Evolutionary conservation across 2,329 filamentous ascomycete genomes (phyloP), one percentile per base, ranked within the genome.

Genomic region (Beauveria sp.): DNA sequence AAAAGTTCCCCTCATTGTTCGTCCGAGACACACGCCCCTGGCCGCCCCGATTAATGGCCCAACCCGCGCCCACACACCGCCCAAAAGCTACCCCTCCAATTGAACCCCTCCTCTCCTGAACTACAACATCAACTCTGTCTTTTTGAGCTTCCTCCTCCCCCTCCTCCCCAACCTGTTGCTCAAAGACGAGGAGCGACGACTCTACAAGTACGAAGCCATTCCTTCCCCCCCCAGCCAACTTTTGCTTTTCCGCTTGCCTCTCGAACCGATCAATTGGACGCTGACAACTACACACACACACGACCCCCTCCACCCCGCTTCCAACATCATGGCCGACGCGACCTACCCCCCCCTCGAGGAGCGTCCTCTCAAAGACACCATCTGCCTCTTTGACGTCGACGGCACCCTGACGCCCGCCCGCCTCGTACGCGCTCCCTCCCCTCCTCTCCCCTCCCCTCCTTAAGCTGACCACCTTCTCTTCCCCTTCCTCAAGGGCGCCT

Each of bases 311-410:
- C 34, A 37, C 6, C 34, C 34, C 12, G 34, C 34, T 37, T 16
- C 34, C 12, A 37, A 16, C 34, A 59, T 28, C 66, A 83, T 82
- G 80, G 74, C 75, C 55, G 63, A 65, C 24, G 72, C 77, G 66
- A 68, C 73, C 46, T 90, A 87, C 76, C 88, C 92, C 61, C 84
- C 91, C 64, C 85, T 97, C 66, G 84, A 88, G 73, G 82, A 93
- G 70, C 91, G 94, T 67, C 90, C 91, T 48, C 79, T 97, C 75
- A 91, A 92, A 79, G 91, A 94, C 82, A 97, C 93, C 66, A 90
- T 99, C 76, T 87, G 86, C 71, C 88, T 99, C 65, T 99, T 99
- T 77, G 94, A 99, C 77, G 94, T 99, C 63, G 94, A 99, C 74
- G 90, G 85, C 71, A 97, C 94, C 34, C 84, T 99, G 67, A 94